Conservation (phyloP, 2,329 filamentous ascomycete species). For the Botrytis elliptica region DNA sequence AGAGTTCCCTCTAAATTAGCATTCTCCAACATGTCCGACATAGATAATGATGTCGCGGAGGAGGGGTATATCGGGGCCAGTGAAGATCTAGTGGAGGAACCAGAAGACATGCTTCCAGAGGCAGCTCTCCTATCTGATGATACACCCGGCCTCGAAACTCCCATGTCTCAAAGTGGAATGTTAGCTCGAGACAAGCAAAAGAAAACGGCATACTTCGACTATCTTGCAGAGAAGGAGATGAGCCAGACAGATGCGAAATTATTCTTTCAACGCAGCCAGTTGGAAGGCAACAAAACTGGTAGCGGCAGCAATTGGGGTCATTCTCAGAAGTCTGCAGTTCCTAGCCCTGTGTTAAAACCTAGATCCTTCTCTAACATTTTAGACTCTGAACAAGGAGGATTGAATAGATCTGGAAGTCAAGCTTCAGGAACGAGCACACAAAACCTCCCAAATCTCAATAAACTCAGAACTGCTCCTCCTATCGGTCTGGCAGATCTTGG, state of each 20-base stretch:
- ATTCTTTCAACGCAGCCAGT: conserved; percentile 88
- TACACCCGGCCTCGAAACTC: conserved; percentile 30
- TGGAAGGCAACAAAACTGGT: conserved; percentile 45
- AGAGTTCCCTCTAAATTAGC: conserved; percentile 4
- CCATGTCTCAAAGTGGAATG: conserved; percentile 45
- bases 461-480: conserved; percentile 34
- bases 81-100: conserved; percentile 28
- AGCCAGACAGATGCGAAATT: conserved; percentile 92
- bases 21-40: conserved; percentile 7
- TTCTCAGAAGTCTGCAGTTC: conserved; percentile 34
- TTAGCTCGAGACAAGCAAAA: conserved; percentile 59
- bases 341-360: conserved; percentile 35
- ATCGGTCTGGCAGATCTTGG: conserved; percentile 35
- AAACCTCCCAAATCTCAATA: conserved; percentile 18
- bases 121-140: conserved; percentile 32
- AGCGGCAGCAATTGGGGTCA: conserved; percentile 37
- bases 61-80: conserved; percentile 20
- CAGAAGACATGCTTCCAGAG: conserved; percentile 34
- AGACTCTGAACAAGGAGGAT: conserved; percentile 29
- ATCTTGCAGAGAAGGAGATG: conserved; percentile 89
- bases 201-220: conserved; percentile 88
- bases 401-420: conserved; percentile 35
- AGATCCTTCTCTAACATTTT: conserved; percentile 32
- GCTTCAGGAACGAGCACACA: conserved; percentile 33
- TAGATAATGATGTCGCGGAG: conserved; percentile 1